These are phyloP conservation scores for Graphiopsis chlorocephala DNA, from an alignment of 2,329 filamentous ascomycete species.

Conservation along the genomic window DNA sequence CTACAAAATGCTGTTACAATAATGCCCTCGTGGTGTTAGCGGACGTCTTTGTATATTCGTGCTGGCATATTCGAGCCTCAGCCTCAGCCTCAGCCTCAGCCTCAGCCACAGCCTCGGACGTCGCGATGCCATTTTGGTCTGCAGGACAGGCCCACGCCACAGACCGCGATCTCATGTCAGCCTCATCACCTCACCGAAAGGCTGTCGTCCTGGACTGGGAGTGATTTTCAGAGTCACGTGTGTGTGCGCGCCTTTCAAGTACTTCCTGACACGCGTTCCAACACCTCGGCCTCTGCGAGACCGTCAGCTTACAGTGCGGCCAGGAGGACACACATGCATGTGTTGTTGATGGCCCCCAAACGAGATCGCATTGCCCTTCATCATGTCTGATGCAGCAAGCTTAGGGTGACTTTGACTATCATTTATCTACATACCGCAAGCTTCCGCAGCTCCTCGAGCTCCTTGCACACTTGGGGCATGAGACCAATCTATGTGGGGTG, in stretches of 20 bases:
- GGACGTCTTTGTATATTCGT: not conserved
- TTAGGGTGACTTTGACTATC: not conserved
- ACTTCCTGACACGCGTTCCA: not conserved
- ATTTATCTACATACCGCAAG: not conserved
- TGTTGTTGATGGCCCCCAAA: not conserved
- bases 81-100: not conserved
- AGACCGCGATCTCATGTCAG: constrained; percentile 1
- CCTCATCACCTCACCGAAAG: not conserved
- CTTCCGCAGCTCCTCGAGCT: not conserved
- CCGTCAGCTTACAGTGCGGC: not conserved
- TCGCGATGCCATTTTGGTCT: not conserved
- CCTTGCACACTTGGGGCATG: too few species aligned
- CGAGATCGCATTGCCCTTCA: not conserved
- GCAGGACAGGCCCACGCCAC: not conserved
- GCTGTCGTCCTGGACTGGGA: not conserved
- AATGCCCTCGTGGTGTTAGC: not conserved
- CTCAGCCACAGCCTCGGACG: not conserved
- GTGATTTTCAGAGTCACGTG: not conserved
- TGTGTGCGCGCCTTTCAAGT: not conserved
- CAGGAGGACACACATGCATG: not conserved
- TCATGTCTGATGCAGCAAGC: not conserved
- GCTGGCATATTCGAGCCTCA: not conserved
- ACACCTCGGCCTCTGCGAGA: not conserved
- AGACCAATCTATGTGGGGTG: not conserved
- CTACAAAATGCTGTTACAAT: not conserved